Evolutionary conservation across 2,329 filamentous ascomycete species (phyloP).

Genomic region (Colletotrichum musicola): DNA sequence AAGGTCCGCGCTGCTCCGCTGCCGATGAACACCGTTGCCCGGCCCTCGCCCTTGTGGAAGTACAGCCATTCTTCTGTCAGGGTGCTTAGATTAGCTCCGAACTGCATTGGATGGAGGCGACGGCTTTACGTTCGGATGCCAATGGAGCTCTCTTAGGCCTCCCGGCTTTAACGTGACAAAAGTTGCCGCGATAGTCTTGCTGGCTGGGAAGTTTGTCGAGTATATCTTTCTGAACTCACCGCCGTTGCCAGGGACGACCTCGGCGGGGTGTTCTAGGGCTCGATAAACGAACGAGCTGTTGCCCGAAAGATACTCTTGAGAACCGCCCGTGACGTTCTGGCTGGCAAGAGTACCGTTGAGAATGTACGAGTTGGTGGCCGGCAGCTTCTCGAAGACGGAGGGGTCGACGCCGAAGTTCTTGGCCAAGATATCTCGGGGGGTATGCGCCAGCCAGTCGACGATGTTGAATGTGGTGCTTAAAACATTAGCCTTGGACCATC

Average conservation of each 20-base stretch:
- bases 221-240: constrained; percentile 75
- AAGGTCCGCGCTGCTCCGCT: constrained; percentile 73
- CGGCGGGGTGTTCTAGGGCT: constrained; percentile 66
- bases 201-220: constrained; percentile 74
- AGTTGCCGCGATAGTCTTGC: constrained; percentile 74
- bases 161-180: constrained; percentile 74
- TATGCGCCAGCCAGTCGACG: constrained; percentile 78
- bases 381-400: constrained; percentile 70
- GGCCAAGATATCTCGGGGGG: constrained; percentile 71
- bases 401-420: constrained; percentile 77
- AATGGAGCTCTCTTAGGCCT: constrained; percentile 75
- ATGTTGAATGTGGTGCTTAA: constrained; percentile 78
- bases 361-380: constrained; percentile 72
- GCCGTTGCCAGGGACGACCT: constrained; percentile 70
- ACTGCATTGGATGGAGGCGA: background rate
- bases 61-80: constrained; percentile 79
- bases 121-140: constrained; percentile 73
- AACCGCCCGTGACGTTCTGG: constrained; percentile 58
- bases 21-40: constrained; percentile 75
- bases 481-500: background rate
- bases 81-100: background rate
- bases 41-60: constrained; percentile 72
- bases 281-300: constrained; percentile 74
- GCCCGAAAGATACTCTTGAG: constrained; percentile 54
- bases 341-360: constrained; percentile 66